Evolutionary conservation across 1,284 basidiomycete genomes (phyloP), one percentile per base, ranked within the genome.

Genomic region (Trametes polyzona): DNA sequence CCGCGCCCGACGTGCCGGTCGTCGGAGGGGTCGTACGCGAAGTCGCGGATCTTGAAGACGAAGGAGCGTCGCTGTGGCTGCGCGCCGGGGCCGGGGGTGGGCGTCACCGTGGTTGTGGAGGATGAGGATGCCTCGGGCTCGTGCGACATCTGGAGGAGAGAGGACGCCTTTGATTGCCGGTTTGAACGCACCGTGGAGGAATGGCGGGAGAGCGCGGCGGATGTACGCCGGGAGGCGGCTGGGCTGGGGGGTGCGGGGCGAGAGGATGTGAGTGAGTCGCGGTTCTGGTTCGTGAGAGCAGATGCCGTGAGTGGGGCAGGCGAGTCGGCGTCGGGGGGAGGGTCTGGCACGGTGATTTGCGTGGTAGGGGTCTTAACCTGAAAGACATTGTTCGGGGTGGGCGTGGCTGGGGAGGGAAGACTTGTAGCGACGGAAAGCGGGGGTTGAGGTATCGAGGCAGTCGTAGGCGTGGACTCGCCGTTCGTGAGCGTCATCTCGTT

Each of bases 221-320:
- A 86, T 3, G 80, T 69, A 9, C 84, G 81, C 21, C 86, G 78
- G 0, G 86, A 87, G 10, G 78, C 66, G 4, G 78, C 82, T 10
- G 86, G 87, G 1, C 86, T 88, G 1, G 82, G 83, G 0, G 87
- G 88, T 0, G 87, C 87, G 16, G 83, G 86, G 9, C 87, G 80
- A 3, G 78, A 83, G 2, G 84, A 81, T 0, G 78, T 77, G 44
- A 83, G 76, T 2, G 79, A 77, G 16, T 69, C 62, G 39, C 69
- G 69, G 19, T 65, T 57, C 24, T 59, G 48, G 57, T 12, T 59
- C 52, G 57, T 48, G 60, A 57, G 43, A 37, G 55, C 36, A 46
- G 62, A 55, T 59, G 58, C 58, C 53, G 53, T 50, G 50, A 59
- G 62, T 48, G 59, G 44, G 46, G 57, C 40, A 57, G 55, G 27